Evolutionary conservation across 768 basidiomycete species (phyloP), one percentile per base, ranked within the genome.

Genomic region (Asterophora parasitica): DNA sequence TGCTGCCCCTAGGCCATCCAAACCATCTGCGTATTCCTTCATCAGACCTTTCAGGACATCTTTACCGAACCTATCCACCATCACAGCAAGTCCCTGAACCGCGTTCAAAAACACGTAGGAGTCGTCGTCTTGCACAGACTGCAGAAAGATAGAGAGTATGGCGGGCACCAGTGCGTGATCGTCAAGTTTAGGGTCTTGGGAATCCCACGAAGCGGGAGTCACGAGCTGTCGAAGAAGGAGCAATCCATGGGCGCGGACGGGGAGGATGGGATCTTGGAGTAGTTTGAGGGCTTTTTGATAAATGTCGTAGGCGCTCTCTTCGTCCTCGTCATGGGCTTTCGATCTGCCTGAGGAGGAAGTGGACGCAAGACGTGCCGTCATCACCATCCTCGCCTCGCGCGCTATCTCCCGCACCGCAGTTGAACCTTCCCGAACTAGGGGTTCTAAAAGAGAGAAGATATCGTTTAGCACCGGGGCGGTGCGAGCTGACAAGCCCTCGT

Each of bases 91-190:
- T 0, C 94, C 94, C 58, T 93, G 90, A 11, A 95, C 85, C 0
- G 88, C 92, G 59, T 92, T 92, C 44, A 97, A 70, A 60, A 92
- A 97, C 46, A 97, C 82, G 64, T 92, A 97, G n/a, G 90, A 92
- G 59, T 98, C 95, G 32, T 93, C 88, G 51, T 96, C 92, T 59
- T 91, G 86, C 4, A 94, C 66, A 0, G 83, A 78, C 59, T 89
- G 82, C 52, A 94, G 64, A 62, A 97, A 95, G 46, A 96, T 85
- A 23, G 88, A 86, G 38, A 93, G 67, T 54, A 97, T 89, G 0
- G 85, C 87, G 5, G 92, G 92, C 12, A 83, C 65, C 19, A 97
- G 70, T 0, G 87, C 85, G 3, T 72, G 66, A 55, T 88, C 81
- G 10, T 59, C 51, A 52, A 56, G 61, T 55, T 58, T 56, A 19